These are phyloP conservation scores for Colletotrichum sp. DNA, from an alignment of 2,329 filamentous ascomycete genomes.

Conservation along the genomic window DNA sequence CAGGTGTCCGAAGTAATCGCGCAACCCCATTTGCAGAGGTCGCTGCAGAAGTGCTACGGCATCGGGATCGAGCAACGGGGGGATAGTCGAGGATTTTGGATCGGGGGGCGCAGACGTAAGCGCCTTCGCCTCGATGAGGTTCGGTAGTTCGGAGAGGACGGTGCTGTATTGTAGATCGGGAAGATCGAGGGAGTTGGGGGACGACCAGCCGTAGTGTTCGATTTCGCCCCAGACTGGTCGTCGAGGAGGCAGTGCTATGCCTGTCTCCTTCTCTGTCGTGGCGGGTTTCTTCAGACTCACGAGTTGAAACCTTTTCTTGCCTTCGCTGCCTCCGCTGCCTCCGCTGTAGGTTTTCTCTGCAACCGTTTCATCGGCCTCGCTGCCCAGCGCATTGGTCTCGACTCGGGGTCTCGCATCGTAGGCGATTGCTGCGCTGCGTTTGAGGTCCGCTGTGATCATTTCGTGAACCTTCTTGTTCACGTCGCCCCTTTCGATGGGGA, in stretches of 20 bases:
- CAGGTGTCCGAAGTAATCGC: conserved; percentile 79
- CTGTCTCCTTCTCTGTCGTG: conserved; percentile 41
- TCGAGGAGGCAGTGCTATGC: conserved; percentile 55
- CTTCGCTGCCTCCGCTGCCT: background rate
- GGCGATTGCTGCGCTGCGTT: conserved; percentile 79
- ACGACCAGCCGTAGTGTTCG: conserved; percentile 87
- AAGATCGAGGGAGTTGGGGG: conserved; percentile 75
- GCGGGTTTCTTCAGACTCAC: conserved; percentile 38
- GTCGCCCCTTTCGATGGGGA: conserved; percentile 86
- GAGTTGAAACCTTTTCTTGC: conserved; percentile 24
- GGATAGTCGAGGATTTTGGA: conserved; percentile 40
- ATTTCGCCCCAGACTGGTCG: conserved; percentile 78
- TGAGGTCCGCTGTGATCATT: conserved; percentile 75
- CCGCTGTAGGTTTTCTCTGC: conserved; percentile 22
- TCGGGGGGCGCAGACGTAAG: conserved; percentile 78
- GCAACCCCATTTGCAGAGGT: conserved; percentile 72
- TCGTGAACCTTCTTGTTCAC: conserved; percentile 75
- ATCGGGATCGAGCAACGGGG: conserved; percentile 64
- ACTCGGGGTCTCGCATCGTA: conserved; percentile 78
- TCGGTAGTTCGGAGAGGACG: conserved; percentile 83
- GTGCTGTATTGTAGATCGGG: conserved; percentile 83
- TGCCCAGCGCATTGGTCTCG: conserved; percentile 24
- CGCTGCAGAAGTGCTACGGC: conserved; percentile 76
- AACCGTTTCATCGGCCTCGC: conserved; percentile 12
- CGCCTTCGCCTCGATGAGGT: conserved; percentile 90